phyloP scores from a whole-genome alignment of 257 asterid species.

The Ajuga chamaepitys region DNA sequence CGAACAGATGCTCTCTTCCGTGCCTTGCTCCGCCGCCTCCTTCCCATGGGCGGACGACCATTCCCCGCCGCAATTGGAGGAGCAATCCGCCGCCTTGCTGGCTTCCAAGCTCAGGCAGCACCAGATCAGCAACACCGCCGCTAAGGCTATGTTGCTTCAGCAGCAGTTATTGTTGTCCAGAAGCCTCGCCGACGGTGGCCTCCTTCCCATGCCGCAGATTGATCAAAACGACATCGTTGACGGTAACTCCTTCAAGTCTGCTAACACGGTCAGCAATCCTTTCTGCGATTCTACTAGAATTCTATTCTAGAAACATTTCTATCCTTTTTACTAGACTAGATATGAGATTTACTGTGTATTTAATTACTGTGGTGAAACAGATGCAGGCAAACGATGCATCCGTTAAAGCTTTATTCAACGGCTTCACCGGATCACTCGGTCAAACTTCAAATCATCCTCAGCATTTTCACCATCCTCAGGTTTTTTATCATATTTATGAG shows the following conservation, averaged over 20 bases:
- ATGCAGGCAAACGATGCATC: conserved; percentile 57
- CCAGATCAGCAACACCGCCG: conserved; percentile 54
- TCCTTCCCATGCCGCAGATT: conserved; percentile 37
- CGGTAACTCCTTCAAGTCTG: conserved; percentile 34
- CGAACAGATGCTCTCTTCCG: conserved; percentile 69
- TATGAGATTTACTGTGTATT: background rate
- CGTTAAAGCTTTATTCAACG: conserved; percentile 59
- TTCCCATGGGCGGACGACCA: conserved; percentile 34
- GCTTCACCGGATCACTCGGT: conserved; percentile 70
- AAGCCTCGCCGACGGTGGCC: conserved; percentile 30
- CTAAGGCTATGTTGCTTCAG: conserved; percentile 65
- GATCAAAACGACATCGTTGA: conserved; percentile 46
- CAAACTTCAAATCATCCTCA: conserved; percentile 54
- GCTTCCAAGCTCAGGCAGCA: conserved; percentile 63
- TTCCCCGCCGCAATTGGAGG: conserved; percentile 32
- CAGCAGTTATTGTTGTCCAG: conserved; percentile 60
- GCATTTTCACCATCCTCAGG: conserved; percentile 63
- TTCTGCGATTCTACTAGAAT: background rate
- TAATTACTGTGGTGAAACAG: conserved; percentile 7
- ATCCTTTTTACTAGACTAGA: background rate
- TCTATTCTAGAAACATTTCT: background rate
- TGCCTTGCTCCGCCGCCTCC: conserved; percentile 39
- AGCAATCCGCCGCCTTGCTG: conserved; percentile 34
- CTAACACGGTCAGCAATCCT: conserved; percentile 35
- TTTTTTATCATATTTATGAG: background rate